Evolutionary conservation across 73 alveolate genomes (phyloP).

Genomic region (Uronychia binucleata): DNA sequence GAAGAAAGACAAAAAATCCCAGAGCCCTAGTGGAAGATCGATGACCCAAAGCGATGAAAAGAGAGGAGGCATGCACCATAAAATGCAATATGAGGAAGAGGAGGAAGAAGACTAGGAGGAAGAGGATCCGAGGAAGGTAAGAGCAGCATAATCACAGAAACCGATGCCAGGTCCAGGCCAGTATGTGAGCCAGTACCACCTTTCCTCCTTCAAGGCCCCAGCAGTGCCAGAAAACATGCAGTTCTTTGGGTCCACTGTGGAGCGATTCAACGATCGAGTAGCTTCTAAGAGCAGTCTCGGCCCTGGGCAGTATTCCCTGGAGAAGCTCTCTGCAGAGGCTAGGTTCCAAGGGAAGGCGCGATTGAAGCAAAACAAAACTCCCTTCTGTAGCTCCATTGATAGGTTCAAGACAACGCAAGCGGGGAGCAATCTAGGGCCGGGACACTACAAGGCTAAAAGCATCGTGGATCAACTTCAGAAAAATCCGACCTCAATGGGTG

Average conservation of each 20-base stretch:
- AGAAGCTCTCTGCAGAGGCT: no score
- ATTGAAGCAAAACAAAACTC: not conserved
- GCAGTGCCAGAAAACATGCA: constrained; percentile 61
- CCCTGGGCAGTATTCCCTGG: no score
- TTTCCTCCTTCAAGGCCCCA: constrained; percentile 34
- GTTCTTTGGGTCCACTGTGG: constrained; percentile 73
- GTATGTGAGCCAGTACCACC: constrained; percentile 34
- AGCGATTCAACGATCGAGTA: constrained; percentile 65
- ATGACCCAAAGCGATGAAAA: not conserved
- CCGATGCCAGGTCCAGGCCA: constrained; percentile 77
- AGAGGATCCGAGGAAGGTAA: constrained; percentile 14
- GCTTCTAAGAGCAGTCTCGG: no score
- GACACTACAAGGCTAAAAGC: constrained; percentile 42
- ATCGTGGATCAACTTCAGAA: constrained; percentile 64
- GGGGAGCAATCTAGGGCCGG: constrained; percentile 69
- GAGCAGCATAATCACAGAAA: constrained; percentile 36
- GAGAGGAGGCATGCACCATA: not conserved
- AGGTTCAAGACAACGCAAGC: constrained; percentile 1
- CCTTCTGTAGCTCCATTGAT: not conserved
- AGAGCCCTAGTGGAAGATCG: constrained; percentile 54
- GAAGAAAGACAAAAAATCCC: no score
- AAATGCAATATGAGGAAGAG: not conserved
- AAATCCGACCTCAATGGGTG: constrained; percentile 18
- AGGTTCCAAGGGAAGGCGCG: no score
- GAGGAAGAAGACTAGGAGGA: not conserved